A percentile compares a stretch with the other conserved stretches of the same genome.
Conservation (phyloP, 1,284 basidiomycete species). For the Thecaphora frezii region DNA sequence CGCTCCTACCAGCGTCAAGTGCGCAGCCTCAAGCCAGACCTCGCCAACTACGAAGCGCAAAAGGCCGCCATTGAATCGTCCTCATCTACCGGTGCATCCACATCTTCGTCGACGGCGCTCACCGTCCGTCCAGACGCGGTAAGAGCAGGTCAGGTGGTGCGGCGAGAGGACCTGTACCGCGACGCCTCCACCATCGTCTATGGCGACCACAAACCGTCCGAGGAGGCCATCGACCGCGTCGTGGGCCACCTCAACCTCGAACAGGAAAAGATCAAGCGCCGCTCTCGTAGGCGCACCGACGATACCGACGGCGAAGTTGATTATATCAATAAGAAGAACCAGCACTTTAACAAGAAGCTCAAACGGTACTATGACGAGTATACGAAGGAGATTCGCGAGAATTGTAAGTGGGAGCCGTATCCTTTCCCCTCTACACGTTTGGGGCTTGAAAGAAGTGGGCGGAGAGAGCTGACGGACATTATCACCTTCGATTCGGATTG, state of each 20-base stretch:
- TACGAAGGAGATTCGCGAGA: constrained; percentile 70
- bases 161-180: constrained; percentile 4
- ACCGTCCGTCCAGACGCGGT: not conserved
- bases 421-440: no score
- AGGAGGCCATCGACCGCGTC: constrained; percentile 91
- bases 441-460: not conserved
- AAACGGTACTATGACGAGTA: constrained; percentile 97
- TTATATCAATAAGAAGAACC: constrained; percentile 97
- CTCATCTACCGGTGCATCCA: constrained; percentile 2
- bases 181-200: constrained; percentile 62
- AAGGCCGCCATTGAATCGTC: constrained; percentile 66
- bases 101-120: not conserved
- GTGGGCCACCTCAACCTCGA: constrained; percentile 89
- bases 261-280: constrained; percentile 63
- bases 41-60: constrained; percentile 85
- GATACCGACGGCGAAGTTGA: constrained; percentile 93
- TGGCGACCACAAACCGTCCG: constrained; percentile 87
- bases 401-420: constrained; percentile 18
- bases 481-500: not conserved
- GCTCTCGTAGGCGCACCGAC: constrained; percentile 81
- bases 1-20: constrained; percentile 91
- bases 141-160: constrained; percentile 1
- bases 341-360: constrained; percentile 99
- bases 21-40: constrained; percentile 91
- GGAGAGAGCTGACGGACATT: not conserved